Evolutionary conservation across 2,329 filamentous ascomycete genomes (phyloP), one percentile per base, ranked within the genome.

Genomic region (Hysterium pulicare): DNA sequence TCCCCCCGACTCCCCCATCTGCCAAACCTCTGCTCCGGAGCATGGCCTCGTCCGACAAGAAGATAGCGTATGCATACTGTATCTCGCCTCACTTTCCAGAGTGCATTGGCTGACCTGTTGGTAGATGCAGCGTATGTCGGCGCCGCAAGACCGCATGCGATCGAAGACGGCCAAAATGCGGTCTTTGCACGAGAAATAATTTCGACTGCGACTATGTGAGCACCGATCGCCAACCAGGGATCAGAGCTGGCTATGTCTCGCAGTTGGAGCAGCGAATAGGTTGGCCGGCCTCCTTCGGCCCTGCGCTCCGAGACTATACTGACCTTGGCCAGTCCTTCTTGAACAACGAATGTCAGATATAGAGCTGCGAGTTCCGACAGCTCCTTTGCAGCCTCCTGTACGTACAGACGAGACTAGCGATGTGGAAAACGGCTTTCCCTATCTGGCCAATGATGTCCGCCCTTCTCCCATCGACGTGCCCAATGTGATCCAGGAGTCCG

Each of bases 201-300:
- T 53, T 57, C 10, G 42, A 53, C 13, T 60, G 55, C 43, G 48
- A 58, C 33, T 60, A 58, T 36, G 45, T 48, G 47, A 41, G 22
- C 2, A 17, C 45, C 13, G 38, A 26, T 46, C 37, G 35, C 19
- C 48, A 50, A 24, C 57, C 57, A 4, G 57, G 57, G 8, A 28
- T 78, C 28, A 71, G 78, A 22, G 77, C 67, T 17, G 67, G 67
- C n/a, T 70, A 69, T 49, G 66, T 70, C 4, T 61, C 64, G 10
- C 50, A 59, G 24, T 47, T 69, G 9, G 67, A 70, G 47, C 53
- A 56, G 39, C 52, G 67, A 21, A 48, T 69, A 39, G 55, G 65
- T 68, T 41, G 10, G 53, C 24, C 13, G 13, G 13, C 24, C 24
- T 43, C 19, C 22, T 13, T 15, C n/a, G 15, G 21, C 33, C n/a